phyloP scores from a whole-genome alignment of 495 filamentous ascomycete genomes.

The Annulohypoxylon moriforme region DNA sequence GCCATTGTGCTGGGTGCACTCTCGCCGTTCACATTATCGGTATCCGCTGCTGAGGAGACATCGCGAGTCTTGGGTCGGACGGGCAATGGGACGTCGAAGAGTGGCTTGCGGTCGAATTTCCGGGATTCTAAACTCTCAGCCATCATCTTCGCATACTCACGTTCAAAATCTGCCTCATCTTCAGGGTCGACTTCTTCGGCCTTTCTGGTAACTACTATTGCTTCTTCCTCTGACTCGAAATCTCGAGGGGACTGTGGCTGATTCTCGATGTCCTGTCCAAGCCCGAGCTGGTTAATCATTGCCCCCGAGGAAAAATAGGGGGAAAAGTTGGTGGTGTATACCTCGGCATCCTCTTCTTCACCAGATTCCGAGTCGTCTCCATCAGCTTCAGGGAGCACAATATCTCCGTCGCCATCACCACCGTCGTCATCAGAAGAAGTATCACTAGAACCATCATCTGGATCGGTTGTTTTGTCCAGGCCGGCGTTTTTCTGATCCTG shows the following conservation, averaged over 20 bases:
- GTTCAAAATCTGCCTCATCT: constrained; percentile 95
- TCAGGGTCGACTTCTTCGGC: constrained; percentile 94
- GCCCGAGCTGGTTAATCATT: constrained; percentile 26
- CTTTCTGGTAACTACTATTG: constrained; percentile 88
- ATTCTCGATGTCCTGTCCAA: constrained; percentile 56
- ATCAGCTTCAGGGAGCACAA: constrained; percentile 51
- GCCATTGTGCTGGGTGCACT: constrained; percentile 73
- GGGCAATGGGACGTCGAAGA: constrained; percentile 94
- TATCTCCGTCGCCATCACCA: constrained; percentile 66
- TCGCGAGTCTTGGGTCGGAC: constrained; percentile 81
- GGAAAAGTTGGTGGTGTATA: constrained; percentile 40
- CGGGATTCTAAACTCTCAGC: constrained; percentile 92
- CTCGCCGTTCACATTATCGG: constrained; percentile 61
- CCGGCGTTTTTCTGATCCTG: constrained; percentile 87
- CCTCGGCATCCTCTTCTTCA: constrained; percentile 64
- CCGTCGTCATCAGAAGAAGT: constrained; percentile 74
- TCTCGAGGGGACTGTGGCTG: constrained; percentile 60
- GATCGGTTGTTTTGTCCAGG: constrained; percentile 70
- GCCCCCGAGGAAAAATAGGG: neutral
- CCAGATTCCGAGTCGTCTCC: constrained; percentile 58
- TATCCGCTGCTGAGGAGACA: constrained; percentile 54
- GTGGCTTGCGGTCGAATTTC: constrained; percentile 90
- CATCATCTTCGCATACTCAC: constrained; percentile 99
- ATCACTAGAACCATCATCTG: constrained; percentile 74
- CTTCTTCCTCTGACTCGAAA: constrained; percentile 78